Conservation (phyloP, 257 asterid species). For the Solanum gandarillasii region DNA sequence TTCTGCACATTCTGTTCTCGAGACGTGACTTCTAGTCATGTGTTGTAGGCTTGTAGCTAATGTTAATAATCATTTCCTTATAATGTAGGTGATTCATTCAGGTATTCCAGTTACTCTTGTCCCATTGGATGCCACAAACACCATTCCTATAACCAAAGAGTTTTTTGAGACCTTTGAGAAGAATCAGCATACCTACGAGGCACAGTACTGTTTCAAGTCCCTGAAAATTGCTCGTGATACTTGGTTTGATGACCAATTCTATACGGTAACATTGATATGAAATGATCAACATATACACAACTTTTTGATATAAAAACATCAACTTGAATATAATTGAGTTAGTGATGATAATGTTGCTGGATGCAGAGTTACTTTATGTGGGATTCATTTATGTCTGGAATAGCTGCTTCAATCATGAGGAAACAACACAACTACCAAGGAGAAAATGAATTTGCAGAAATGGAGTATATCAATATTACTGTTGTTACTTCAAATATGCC, state of each 20-base stretch:
- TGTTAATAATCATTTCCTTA: not conserved
- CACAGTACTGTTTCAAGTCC: constrained; percentile 73
- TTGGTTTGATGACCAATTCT: constrained; percentile 47
- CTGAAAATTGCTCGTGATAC: constrained; percentile 71
- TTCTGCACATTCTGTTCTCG: not conserved
- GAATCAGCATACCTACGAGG: constrained; percentile 70
- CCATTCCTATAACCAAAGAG: constrained; percentile 46
- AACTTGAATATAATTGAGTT: not conserved
- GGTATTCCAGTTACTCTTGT: constrained; percentile 76
- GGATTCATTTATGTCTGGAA: constrained; percentile 71
- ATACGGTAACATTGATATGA: constrained; percentile 28
- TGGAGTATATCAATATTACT: constrained; percentile 73
- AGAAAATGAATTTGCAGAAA: constrained; percentile 71
- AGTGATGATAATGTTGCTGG: not conserved
- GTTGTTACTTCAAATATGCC: constrained; percentile 73
- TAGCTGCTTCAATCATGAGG: constrained; percentile 77
- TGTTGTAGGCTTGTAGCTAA: not conserved
- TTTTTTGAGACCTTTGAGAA: constrained; percentile 48
- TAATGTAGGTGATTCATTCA: constrained; percentile 64
- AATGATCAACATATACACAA: not conserved
- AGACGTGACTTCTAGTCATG: not conserved
- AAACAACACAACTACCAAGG: constrained; percentile 29
- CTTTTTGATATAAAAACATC: not conserved
- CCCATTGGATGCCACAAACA: constrained; percentile 88
- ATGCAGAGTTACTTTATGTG: constrained; percentile 86